phyloP scores from a whole-genome alignment of 257 asterid species.

The Ehretia macrophylla region DNA sequence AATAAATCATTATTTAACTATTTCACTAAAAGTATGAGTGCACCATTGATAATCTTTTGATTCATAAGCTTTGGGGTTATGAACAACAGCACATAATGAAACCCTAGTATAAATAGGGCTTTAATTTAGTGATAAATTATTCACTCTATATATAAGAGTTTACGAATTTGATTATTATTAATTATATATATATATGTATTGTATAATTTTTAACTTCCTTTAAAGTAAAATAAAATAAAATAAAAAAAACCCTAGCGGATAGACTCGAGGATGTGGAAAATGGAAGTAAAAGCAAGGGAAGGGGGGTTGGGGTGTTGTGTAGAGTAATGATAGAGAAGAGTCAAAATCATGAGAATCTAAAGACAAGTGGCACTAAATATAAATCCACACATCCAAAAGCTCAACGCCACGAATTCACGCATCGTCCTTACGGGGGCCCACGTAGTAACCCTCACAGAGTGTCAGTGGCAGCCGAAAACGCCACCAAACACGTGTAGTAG shows the following conservation, averaged over 20 bases:
- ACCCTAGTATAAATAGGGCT: too few species aligned
- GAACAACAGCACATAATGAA: too few species aligned
- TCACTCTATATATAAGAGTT: too few species aligned
- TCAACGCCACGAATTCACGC: slow-evolving; percentile 23
- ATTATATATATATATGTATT: too few species aligned
- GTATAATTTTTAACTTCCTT: too few species aligned
- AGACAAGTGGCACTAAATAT: slow-evolving; percentile 2
- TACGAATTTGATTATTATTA: too few species aligned
- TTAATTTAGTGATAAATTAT: too few species aligned
- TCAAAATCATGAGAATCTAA: slow-evolving; percentile 36
- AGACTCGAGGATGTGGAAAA: slow-evolving; percentile 19
- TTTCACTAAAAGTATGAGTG: slow-evolving; percentile 30
- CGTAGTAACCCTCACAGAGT: neutral
- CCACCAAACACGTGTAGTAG: slow-evolving; percentile 36
- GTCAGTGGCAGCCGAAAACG: slow-evolving; percentile 9
- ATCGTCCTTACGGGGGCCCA: slow-evolving; percentile 15
- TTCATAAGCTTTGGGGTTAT: too few species aligned
- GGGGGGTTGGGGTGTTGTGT: too few species aligned
- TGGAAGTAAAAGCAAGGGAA: slow-evolving; percentile 8
- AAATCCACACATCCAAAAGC: slow-evolving; percentile 31
- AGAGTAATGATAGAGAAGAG: neutral
- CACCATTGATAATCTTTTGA: too few species aligned
- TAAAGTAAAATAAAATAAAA: too few species aligned
- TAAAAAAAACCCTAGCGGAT: slow-evolving; percentile 14
- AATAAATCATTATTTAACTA: too few species aligned